Percentiles rank a stretch among this genome's conserved stretches.
phyloP scores from a whole-genome alignment of 176 grass and related monocot species.

The Oryza australiensis region DNA sequence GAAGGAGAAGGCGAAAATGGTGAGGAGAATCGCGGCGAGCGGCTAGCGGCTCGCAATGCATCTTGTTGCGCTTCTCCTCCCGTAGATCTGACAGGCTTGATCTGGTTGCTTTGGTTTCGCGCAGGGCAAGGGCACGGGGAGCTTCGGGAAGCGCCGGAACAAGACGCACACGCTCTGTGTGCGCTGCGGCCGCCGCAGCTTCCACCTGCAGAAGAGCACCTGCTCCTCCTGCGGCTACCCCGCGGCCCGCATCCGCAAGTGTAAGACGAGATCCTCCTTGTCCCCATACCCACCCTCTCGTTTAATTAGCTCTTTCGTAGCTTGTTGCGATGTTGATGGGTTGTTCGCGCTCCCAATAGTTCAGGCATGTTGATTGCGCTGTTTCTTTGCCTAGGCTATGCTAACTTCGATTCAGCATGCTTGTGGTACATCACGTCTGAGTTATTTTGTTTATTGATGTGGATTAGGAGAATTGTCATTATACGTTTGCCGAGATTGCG shows the following conservation, averaged over 20 bases:
- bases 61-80: not conserved
- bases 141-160: conserved; percentile 94
- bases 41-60: no score
- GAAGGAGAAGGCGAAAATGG: conserved; percentile 33
- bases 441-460: not conserved
- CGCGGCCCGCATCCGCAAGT: conserved; percentile 93
- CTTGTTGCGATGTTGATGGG: not conserved
- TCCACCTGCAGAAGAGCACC: conserved; percentile 94
- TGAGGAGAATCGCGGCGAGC: not conserved
- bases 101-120: not conserved
- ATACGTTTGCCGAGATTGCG: not conserved
- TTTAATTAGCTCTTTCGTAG: not conserved
- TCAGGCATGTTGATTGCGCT: no score
- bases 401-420: not conserved
- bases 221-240: conserved; percentile 88
- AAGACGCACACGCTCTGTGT: conserved; percentile 97
- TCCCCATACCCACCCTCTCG: not conserved
- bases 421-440: not conserved
- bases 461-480: not conserved
- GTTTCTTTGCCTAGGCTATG: no score
- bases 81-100: not conserved
- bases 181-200: conserved; percentile 81
- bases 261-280: conserved; percentile 30
- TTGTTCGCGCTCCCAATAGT: not conserved
- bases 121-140: conserved; percentile 83